phyloP scores from a whole-genome alignment of 352 stramenopile genomes.

The Peronospora farinosa region DNA sequence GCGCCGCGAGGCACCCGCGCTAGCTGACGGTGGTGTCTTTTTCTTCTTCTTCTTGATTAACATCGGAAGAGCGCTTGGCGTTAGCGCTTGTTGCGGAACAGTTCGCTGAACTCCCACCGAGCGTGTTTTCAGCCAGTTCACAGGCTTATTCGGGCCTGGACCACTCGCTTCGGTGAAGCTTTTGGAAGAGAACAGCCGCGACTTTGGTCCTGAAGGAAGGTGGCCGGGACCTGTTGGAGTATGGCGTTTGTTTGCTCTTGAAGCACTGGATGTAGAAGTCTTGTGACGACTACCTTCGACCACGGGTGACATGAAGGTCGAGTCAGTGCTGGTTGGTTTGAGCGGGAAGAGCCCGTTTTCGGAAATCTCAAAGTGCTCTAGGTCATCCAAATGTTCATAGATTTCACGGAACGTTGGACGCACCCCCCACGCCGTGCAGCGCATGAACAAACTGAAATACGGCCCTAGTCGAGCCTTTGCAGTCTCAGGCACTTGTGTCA shows the following conservation, averaged over 20 bases:
- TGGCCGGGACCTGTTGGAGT: conserved; percentile 34
- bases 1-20: conserved; percentile 46
- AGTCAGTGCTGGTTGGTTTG: conserved; percentile 39
- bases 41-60: conserved; percentile 41
- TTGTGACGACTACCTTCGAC: conserved; percentile 33
- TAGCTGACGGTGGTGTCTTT: conserved; percentile 43
- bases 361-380: conserved; percentile 71
- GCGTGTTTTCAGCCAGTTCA: conserved; percentile 78
- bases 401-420: conserved; percentile 76
- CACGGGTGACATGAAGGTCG: conserved; percentile 55
- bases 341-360: conserved; percentile 76
- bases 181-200: conserved; percentile 43
- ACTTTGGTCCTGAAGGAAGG: conserved; percentile 25
- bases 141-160: conserved; percentile 37
- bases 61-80: conserved; percentile 33
- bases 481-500: conserved; percentile 51
- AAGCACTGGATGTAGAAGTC: conserved; percentile 41
- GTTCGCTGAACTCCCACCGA: conserved; percentile 33
- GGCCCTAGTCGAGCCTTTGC: conserved; percentile 52
- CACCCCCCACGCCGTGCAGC: conserved; percentile 71
- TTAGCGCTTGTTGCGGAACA: conserved; percentile 28
- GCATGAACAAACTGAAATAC: conserved; percentile 66
- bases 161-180: conserved; percentile 31
- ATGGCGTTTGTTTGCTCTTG: conserved; percentile 47
- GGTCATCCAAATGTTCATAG: conserved; percentile 66